phyloP scores from a whole-genome alignment of 2,329 filamentous ascomycete genomes.

The Chaetomiaceae sp. region DNA sequence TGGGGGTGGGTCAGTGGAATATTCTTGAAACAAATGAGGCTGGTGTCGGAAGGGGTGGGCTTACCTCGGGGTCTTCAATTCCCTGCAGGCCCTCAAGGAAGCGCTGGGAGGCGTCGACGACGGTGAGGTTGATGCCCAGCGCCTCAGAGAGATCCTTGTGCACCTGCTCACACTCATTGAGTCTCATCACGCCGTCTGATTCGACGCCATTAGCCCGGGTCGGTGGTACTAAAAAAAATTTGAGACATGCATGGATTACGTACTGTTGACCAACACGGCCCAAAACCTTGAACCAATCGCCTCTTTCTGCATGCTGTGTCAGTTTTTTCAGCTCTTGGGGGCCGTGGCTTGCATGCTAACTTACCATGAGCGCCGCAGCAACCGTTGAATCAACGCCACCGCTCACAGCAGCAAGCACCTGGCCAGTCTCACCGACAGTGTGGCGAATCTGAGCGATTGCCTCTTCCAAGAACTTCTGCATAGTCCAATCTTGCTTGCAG shows the following conservation, averaged over 20 bases:
- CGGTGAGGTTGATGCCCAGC: conserved; percentile 84
- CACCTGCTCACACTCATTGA: conserved; percentile 79
- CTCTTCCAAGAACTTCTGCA: conserved; percentile 75
- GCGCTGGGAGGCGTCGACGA: conserved; percentile 71
- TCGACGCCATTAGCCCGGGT: conserved; percentile 14
- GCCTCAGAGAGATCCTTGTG: conserved; percentile 73
- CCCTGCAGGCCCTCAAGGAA: conserved; percentile 77
- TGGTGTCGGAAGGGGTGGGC: neutral
- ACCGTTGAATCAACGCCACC: conserved; percentile 91
- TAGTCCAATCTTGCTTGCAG: conserved; percentile 73
- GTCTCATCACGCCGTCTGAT: conserved; percentile 56
- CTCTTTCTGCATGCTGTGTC: conserved; percentile 38
- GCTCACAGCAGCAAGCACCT: conserved; percentile 55
- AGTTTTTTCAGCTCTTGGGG: conserved; percentile 7
- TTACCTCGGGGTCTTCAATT: conserved; percentile 65
- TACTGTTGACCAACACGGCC: conserved; percentile 64
- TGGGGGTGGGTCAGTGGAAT: conserved; percentile 3
- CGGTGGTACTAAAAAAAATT: neutral
- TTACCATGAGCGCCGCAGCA: conserved; percentile 72
- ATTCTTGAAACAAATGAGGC: neutral
- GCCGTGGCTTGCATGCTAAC: conserved; percentile 27
- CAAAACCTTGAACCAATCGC: conserved; percentile 76
- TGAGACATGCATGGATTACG: conserved; percentile 1
- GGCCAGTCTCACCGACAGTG: conserved; percentile 74
- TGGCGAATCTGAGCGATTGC: conserved; percentile 77